Evolutionary conservation across 1,284 basidiomycete species (phyloP), one percentile per base, ranked within the genome.

Genomic region (Cystobasidiaceae sp.): DNA sequence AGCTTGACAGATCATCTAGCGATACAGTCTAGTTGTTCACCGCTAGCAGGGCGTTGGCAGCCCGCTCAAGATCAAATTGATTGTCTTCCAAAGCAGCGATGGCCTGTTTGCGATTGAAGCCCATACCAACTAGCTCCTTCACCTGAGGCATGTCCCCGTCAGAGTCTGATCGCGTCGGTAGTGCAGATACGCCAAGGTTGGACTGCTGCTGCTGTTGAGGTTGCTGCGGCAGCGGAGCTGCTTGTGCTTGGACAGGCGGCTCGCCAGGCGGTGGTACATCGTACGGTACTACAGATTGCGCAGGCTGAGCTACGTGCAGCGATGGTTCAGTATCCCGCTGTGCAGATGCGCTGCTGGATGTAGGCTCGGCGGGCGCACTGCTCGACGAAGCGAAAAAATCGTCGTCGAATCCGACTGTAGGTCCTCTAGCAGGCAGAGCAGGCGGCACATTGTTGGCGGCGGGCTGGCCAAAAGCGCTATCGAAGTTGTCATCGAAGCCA

Each of bases 91-190:
- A 80, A 19, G 89, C 88, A 27, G 80, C 80, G 6, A 92, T 82
- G 0, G 87, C 87, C 74, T 90, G 85, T n/a, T 80, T 77, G 51
- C 89, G 83, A 71, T 82, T 85, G 79, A 92, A 92, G 39, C 90
- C 89, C 89, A 92, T 91, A 30, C 81, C 82, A 50, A 82, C 83
- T 46, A 92, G 78, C 71, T 86, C 85, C 74, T 87, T 90, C 33
- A 92, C 87, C 0, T 84, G 78, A 69, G 86, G 85, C 17, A 86
- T 84, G 69, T 91, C 89, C 68, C 89, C 88, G 30, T 85, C 85
- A 5, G 44, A 28, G 1, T 66, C 71, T 17, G n/a, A 23, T 4
- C 43, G 19, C 32, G 6, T 52, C 13, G 50, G 45, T 45, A 13
- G 52, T 46, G 48, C 2, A 44, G 21, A 25, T 62, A n/a, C 51